These are phyloP conservation scores for Yamadazyma kitorensis DNA, from an alignment of 805 yeast genomes.

Conservation along the genomic window DNA sequence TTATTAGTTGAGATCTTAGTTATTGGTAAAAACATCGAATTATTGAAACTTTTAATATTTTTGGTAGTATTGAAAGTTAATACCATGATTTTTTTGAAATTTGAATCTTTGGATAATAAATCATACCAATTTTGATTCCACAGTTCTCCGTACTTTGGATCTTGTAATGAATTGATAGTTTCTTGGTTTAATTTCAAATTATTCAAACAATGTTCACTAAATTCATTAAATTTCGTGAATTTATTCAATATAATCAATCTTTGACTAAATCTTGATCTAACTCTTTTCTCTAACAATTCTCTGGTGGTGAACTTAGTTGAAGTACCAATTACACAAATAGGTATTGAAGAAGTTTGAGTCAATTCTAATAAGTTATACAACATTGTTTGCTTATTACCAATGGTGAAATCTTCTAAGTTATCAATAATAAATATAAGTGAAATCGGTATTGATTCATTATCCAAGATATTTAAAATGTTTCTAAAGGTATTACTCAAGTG, in stretches of 20 bases:
- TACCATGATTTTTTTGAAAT: slow-evolving; percentile 15
- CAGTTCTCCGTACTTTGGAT: slow-evolving; percentile 19
- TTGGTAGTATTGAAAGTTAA: slow-evolving; percentile 57
- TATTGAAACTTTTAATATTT: slow-evolving; percentile 51
- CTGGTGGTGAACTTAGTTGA: slow-evolving; percentile 72
- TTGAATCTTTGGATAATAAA: slow-evolving; percentile 16
- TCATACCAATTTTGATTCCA: slow-evolving; percentile 47
- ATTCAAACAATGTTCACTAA: slow-evolving; percentile 45
- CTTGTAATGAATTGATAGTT: slow-evolving; percentile 15
- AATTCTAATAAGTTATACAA: slow-evolving; percentile 86
- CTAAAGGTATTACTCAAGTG: slow-evolving; percentile 10
- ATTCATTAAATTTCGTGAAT: slow-evolving; percentile 38
- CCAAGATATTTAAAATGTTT: slow-evolving; percentile 34
- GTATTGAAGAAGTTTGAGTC: slow-evolving; percentile 66
- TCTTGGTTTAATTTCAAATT: slow-evolving; percentile 28
- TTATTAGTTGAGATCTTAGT: slow-evolving; percentile 19
- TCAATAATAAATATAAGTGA: slow-evolving; percentile 80
- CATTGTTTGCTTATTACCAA: slow-evolving; percentile 72
- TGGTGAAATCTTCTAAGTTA: slow-evolving; percentile 78
- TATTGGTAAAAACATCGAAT: slow-evolving; percentile 42
- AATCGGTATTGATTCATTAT: slow-evolving; percentile 25
- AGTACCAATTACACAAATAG: slow-evolving; percentile 79
- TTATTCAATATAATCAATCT: slow-evolving; percentile 61
- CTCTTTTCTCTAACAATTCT: slow-evolving; percentile 87
- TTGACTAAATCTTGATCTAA: slow-evolving; percentile 85